phyloP scores from a whole-genome alignment of 768 basidiomycete species.

The Ramaria rubella region DNA sequence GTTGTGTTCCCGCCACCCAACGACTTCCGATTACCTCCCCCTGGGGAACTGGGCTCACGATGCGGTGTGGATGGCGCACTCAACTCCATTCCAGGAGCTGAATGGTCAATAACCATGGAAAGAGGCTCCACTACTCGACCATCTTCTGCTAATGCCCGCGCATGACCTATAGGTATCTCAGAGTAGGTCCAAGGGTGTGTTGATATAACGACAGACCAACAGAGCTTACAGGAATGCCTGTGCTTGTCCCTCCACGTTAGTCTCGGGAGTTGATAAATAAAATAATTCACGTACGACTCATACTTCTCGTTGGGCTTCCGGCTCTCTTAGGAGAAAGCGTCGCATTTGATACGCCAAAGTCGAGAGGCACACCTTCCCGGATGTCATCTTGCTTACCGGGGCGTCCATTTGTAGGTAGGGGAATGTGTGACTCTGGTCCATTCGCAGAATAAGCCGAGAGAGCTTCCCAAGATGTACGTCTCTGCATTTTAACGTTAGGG shows the following conservation, averaged over 20 bases:
- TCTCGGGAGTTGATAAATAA: not conserved
- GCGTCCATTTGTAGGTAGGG: slow-evolving; percentile 44
- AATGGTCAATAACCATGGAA: slow-evolving; percentile 14
- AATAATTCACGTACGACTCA: slow-evolving; percentile 57
- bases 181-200: slow-evolving; percentile 11
- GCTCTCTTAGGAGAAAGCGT: slow-evolving; percentile 43
- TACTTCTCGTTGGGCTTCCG: slow-evolving; percentile 65
- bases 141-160: slow-evolving; percentile 76
- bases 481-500: slow-evolving; percentile 41
- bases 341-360: slow-evolving; percentile 31
- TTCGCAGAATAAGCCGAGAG: slow-evolving; percentile 50
- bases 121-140: slow-evolving; percentile 34
- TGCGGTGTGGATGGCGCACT: slow-evolving; percentile 30
- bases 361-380: slow-evolving; percentile 65
- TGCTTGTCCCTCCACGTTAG: not conserved
- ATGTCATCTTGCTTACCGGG: slow-evolving; percentile 45
- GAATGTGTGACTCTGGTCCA: slow-evolving; percentile 69
- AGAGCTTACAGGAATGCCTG: slow-evolving; percentile 7
- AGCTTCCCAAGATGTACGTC: slow-evolving; percentile 59
- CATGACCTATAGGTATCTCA: slow-evolving; percentile 54
- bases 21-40: slow-evolving; percentile 14
- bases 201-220: slow-evolving; percentile 7
- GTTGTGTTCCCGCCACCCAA: slow-evolving; percentile 69
- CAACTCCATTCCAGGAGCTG: slow-evolving; percentile 24
- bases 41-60: slow-evolving; percentile 42